A percentile compares a stretch with the other conserved stretches of the same genome.
Evolutionary conservation across 768 basidiomycete genomes (phyloP).

Genomic region (Termitomyces bulborhizus): DNA sequence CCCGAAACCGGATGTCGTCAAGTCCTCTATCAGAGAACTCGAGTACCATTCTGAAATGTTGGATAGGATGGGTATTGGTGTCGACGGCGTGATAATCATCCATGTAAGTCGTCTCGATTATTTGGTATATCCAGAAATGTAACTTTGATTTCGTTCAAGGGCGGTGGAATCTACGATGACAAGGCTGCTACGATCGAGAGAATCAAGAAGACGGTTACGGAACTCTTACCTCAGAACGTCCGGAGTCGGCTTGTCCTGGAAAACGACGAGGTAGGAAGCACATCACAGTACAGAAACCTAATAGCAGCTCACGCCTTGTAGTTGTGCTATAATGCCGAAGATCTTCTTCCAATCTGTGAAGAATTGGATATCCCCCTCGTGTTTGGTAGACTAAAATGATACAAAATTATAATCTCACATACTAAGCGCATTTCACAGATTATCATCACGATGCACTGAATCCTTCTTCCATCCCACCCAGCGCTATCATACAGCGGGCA

Average conservation of each 20-base stretch:
- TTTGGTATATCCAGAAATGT: not conserved
- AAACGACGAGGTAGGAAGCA: constrained; percentile 80
- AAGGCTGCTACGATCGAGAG: constrained; percentile 66
- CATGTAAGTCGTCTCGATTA: constrained; percentile 41
- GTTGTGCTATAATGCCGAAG: constrained; percentile 86
- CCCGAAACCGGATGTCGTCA: constrained; percentile 68
- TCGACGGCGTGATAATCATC: constrained; percentile 86
- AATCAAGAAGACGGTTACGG: constrained; percentile 63
- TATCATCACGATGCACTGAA: constrained; percentile 80
- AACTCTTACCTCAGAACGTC: constrained; percentile 53
- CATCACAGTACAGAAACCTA: not conserved
- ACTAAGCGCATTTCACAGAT: constrained; percentile 27
- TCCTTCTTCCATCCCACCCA: constrained; percentile 52
- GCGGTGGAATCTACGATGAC: constrained; percentile 80
- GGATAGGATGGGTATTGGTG: constrained; percentile 73
- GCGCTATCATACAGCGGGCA: constrained; percentile 66
- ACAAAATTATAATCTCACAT: constrained; percentile 17
- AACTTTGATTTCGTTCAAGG: constrained; percentile 29
- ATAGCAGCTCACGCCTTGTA: constrained; percentile 12
- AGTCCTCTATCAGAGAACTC: constrained; percentile 73
- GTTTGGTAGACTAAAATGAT: constrained; percentile 36
- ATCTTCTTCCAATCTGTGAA: constrained; percentile 81
- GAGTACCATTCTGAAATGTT: constrained; percentile 87
- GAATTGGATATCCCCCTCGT: constrained; percentile 74
- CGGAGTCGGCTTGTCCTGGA: constrained; percentile 80